Evolutionary conservation across 768 basidiomycete genomes (phyloP), one percentile per base, ranked within the genome.

Genomic region (Tylopilus balloui): DNA sequence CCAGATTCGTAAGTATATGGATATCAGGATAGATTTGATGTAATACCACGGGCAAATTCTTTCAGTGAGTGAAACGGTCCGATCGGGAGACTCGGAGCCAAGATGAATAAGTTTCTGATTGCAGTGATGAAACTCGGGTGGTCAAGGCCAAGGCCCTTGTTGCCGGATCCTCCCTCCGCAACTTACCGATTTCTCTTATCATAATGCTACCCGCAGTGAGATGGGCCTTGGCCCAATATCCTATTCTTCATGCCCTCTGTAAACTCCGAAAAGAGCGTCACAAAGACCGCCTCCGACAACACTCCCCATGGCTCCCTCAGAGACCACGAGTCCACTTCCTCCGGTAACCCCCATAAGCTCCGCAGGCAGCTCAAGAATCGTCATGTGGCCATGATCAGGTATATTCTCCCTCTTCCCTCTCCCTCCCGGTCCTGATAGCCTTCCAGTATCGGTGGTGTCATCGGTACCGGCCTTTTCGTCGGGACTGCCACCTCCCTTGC

Each of bases 311-410:
- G 5, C 38, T 69, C 61, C 20, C 8, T 56, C 2, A 52, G 49
- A 6, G 66, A 68, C 11, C 52, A 58, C 24, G 66, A 68, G 37
- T 51, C 46, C 4, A 24, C 44, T 7, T 20, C 45, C 3, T 31
- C 12, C 29, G 6, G 14, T 13, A 17, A 15, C 4, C 44, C 35
- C 4, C 48, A 39, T 0, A 53, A 23, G 34, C 78, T 84, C 34
- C 69, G 76, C 15, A 75, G 83, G 41, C 83, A 86, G 65, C 69
- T 86, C 55, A 86, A 86, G 65, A 88, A 86, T 58, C 74, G 88
- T 14, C 88, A 90, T 62, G 76, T 90, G 50, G 84, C 87, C 42
- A 88, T 89, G 86, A 88, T 89, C 56, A 87, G 86, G 84, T 74
- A 42, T 41, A 68, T 54, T 6, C 13, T 10, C 6, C 27, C 19